Percentiles rank a stretch among this genome's conserved stretches.
phyloP scores from a whole-genome alignment of 495 filamentous ascomycete species.

The Aspergillus coremiiformis region DNA sequence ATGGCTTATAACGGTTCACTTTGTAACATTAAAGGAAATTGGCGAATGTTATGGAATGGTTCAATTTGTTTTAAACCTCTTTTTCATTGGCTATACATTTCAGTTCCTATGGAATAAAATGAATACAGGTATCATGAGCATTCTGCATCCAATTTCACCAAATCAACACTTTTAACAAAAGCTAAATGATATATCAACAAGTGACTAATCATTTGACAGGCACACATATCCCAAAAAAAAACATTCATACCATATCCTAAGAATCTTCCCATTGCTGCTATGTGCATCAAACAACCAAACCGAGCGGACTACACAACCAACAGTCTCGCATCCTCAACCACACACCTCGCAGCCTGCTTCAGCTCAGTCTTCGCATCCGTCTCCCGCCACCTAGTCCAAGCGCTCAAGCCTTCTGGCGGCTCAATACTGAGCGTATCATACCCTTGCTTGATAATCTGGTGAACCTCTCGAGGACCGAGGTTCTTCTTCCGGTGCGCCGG shows the following conservation, averaged over 20 bases:
- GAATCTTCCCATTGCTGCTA: background rate
- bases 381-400: constrained; percentile 67
- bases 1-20: constrained; percentile 4
- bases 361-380: constrained; percentile 58
- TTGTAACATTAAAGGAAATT: constrained; percentile 12
- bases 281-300: background rate
- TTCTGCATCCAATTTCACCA: background rate
- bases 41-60: constrained; percentile 1
- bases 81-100: constrained; percentile 1
- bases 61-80: background rate
- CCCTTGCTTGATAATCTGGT: constrained; percentile 86
- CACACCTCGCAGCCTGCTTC: constrained; percentile 77
- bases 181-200: background rate
- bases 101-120: background rate
- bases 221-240: background rate
- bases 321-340: constrained; percentile 47
- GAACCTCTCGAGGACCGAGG: constrained; percentile 76
- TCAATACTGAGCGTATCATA: constrained; percentile 91
- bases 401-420: constrained; percentile 71
- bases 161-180: background rate
- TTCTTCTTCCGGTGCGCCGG: constrained; percentile 45
- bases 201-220: background rate
- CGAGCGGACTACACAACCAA: constrained; percentile 26
- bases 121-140: background rate
- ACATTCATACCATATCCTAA: background rate